Base-by-base conservation (phyloP, 306 rosid species). In the Dicorynia guianensis region DNA sequence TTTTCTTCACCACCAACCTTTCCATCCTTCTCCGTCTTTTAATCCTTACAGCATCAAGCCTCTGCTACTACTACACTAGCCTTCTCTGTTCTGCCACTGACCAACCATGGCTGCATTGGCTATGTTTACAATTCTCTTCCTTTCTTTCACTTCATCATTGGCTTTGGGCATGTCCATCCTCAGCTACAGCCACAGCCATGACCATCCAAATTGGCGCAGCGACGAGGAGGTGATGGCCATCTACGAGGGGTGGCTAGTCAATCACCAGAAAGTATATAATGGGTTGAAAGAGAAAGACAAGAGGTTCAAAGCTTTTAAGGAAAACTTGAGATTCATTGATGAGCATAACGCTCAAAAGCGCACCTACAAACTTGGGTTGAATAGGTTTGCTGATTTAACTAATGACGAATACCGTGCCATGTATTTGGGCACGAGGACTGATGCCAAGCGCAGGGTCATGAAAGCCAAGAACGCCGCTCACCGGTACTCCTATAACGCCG, bases 301-400 rank as follows among this genome's bases (percentile, higher is more conserved):
- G 60, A 90, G 99, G 84, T 90, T 95, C 49, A 52, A 78, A 62
- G 84, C 87, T 71, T 95, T 95, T 67, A 90, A 85, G 76, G 97
- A 92, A 8, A 95, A 92, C 65, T 67, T 91, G 76, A 69, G 60
- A 19, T 95, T 90, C 83, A 75, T 95, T 0, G 89, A 92, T 4
- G 88, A 90, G 0, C 99, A 92, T 20, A 92, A 92, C 65, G 48
- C 91, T 8, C 79, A 79, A 20, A 87, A 85, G 64, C 49, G 85
- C 78, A 77, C 92, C 0, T 95, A 89, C 78, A 86, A 79, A 65
- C 78, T 90, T 61, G 99, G 97, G 40, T 72, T 92, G 86, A 95
- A 87, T 70, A 84, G 74, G 25, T 92, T 95, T 49, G 97, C 97
- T 0, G 99, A 92, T 78, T 71, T 95, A 34, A 95, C 88, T 38